phyloP scores from a whole-genome alignment of 163 green algal species.

The Scenedesmus sp. region DNA sequence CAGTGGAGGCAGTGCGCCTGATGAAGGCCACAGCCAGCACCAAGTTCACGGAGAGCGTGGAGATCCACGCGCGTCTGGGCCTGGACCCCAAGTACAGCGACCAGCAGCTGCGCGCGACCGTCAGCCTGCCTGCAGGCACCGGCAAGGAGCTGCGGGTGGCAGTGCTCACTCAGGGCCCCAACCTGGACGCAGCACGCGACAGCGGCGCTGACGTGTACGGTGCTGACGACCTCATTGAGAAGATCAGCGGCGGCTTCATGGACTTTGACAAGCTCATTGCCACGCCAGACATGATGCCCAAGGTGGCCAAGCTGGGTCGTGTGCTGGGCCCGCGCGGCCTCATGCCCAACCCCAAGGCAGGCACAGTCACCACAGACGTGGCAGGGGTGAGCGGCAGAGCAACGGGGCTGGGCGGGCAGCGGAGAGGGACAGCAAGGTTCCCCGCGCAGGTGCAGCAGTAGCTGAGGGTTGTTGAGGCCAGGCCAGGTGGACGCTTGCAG shows the following conservation, averaged over 20 bases:
- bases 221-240: conserved; percentile 95
- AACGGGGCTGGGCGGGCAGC: neutral
- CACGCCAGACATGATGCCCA: conserved; percentile 99
- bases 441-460: neutral
- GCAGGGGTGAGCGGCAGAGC: conserved; percentile 71
- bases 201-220: conserved; percentile 96
- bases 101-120: conserved; percentile 98
- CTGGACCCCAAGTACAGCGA: conserved; percentile 95
- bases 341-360: conserved; percentile 99
- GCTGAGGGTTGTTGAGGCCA: neutral
- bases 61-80: conserved; percentile 92
- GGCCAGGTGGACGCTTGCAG: neutral
- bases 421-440: neutral
- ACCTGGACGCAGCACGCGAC: conserved; percentile 88
- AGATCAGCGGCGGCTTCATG: conserved; percentile 95
- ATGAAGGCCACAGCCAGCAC: conserved; percentile 78
- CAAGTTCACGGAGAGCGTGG: conserved; percentile 97
- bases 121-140: conserved; percentile 94
- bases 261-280: conserved; percentile 99
- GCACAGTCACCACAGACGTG: conserved; percentile 96
- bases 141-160: conserved; percentile 96
- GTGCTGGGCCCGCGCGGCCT: conserved; percentile 96
- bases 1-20: conserved; percentile 81
- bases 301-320: conserved; percentile 97
- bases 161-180: conserved; percentile 94